Conservation (phyloP, 441 rosid species). For the Syzygium malaccense region DNA sequence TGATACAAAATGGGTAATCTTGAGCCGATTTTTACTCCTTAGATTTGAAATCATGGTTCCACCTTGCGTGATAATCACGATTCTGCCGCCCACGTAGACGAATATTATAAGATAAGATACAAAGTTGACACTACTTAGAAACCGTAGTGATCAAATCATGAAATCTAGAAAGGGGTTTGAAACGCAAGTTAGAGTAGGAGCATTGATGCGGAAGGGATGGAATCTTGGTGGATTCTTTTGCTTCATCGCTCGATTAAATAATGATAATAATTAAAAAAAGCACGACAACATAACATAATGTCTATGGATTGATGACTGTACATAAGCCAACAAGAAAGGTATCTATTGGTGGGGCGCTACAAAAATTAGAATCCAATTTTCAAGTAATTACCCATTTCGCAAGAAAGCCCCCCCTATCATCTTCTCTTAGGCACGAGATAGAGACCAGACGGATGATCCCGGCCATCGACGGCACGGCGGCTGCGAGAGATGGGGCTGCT, state of each 20-base stretch:
- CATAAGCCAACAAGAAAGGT: not conserved
- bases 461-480: not conserved
- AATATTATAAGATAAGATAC: not conserved
- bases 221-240: not conserved
- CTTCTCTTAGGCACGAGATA: not conserved
- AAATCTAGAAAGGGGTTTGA: not conserved
- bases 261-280: not conserved
- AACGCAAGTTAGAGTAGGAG: not conserved
- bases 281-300: not conserved
- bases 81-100: not conserved
- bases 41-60: not conserved
- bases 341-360: not conserved
- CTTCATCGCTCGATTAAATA: not conserved
- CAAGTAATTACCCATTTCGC: not conserved
- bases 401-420: not conserved
- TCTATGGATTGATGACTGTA: not conserved
- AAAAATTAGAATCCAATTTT: not conserved
- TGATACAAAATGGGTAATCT: not conserved
- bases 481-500: not conserved
- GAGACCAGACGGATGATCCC: not conserved
- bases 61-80: not conserved
- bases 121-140: not conserved
- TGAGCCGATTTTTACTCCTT: not conserved
- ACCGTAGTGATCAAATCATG: not conserved
- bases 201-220: not conserved